Evolutionary conservation across 106 monocot species (phyloP), one percentile per base, ranked within the genome.

Genomic region (Platanthera guangdongensis): DNA sequence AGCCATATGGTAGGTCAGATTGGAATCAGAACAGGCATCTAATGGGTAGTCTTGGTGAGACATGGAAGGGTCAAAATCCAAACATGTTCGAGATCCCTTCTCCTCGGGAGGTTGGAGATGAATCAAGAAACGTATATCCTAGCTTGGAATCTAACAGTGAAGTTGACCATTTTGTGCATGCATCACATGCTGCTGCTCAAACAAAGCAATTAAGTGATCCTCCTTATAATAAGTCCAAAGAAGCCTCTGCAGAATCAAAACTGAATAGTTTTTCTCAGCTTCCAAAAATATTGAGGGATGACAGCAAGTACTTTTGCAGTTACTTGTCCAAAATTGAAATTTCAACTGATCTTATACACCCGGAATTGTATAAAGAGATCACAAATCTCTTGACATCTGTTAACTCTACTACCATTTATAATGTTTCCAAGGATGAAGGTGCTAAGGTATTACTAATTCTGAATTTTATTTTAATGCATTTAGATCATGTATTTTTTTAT

Each of bases 311-410:
- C 30, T 75, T 71, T 63, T n/a, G 65, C 18, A 76, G 19, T 68
- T 88, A 83, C 72, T 79, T 93, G 30, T 82, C 88, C 3, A 90
- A 78, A 72, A 74, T 94, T 55, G 93, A 94, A 25, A 86, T 94
- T 68, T 90, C 93, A 1, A 28, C 14, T 71, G 81, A 83, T 55
- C 93, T 94, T 81, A 71, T 84, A 7, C 71, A 47, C 0, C 79
- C 84, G 13, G 90, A 88, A 30, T 74, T 94, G 80, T 86, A 83
- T 75, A 77, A 88, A 47, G 73, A 84, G 25, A 14, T 72, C 9
- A 50, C 4, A 9, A 22, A 46, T 72, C 50, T 72, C 21, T 47
- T 51, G n/a, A 30, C 65, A 11, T 32, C 65, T 65, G 65, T 11
- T 65, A 32, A 65, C 30, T 32, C 9, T 32, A 51, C 19, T 51